Conservation (phyloP, 768 basidiomycete genomes). For the Tricholoma sp. region DNA sequence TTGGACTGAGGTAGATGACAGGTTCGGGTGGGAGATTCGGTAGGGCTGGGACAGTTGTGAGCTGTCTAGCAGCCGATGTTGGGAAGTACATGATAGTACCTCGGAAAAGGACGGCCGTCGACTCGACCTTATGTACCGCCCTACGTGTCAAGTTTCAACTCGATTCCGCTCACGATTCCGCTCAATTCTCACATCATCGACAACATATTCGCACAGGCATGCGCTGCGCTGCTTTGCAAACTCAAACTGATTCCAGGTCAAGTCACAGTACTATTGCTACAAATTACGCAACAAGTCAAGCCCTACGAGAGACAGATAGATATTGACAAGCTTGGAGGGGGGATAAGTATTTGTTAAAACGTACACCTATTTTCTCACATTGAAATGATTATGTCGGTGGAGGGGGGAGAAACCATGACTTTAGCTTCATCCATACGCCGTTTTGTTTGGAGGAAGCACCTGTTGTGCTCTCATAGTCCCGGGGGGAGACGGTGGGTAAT, state of each 20-base stretch:
- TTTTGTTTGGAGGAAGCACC: slow-evolving; percentile 3
- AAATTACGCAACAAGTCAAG: neutral
- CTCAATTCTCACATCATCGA: too few relatives aligned
- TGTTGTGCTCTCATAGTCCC: slow-evolving; percentile 7
- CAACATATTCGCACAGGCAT: neutral
- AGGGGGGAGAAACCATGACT: slow-evolving; percentile 35
- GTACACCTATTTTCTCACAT: slow-evolving; percentile 3
- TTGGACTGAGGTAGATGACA: slow-evolving; percentile 54
- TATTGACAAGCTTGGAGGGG: neutral
- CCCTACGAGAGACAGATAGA: neutral
- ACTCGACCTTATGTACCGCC: too few relatives aligned
- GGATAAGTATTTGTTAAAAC: slow-evolving; percentile 1
- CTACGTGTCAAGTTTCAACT: neutral
- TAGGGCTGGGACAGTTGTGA: slow-evolving; percentile 65
- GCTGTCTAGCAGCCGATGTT: slow-evolving; percentile 69
- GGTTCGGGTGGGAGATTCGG: slow-evolving; percentile 56
- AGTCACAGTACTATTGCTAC: neutral
- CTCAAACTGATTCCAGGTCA: too few relatives aligned
- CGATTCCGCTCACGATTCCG: too few relatives aligned
- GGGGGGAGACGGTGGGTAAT: slow-evolving; percentile 15
- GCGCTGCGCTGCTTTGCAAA: neutral
- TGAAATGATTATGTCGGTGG: slow-evolving; percentile 13
- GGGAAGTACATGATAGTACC: slow-evolving; percentile 71
- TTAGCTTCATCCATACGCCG: slow-evolving; percentile 36
- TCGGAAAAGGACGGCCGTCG: too few relatives aligned